Evolutionary conservation across 2,329 filamentous ascomycete species (phyloP).

Genomic region (Hypocrella siamensis): DNA sequence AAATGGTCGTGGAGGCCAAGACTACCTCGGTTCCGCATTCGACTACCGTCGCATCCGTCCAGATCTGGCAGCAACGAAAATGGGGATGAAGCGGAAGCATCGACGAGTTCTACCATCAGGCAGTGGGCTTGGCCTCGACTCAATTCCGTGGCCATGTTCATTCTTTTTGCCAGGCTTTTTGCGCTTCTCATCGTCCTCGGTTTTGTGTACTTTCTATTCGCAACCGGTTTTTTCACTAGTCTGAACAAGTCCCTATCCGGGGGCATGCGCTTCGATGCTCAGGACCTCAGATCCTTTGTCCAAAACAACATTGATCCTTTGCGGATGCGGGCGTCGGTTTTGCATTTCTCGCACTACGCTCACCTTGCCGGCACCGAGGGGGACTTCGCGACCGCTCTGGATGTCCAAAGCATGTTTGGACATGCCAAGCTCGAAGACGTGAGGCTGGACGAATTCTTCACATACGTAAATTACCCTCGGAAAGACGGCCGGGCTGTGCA

Average conservation of each 20-base stretch:
- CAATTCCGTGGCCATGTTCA: slow-evolving; percentile 27
- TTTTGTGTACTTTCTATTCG: slow-evolving; percentile 71
- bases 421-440: slow-evolving; percentile 62
- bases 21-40: slow-evolving; percentile 34
- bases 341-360: slow-evolving; percentile 67
- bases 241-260: slow-evolving; percentile 46
- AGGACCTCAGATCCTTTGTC: slow-evolving; percentile 62
- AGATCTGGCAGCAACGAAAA: slow-evolving; percentile 7
- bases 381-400: slow-evolving; percentile 72
- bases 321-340: slow-evolving; percentile 55
- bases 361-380: slow-evolving; percentile 93
- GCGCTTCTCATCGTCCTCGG: slow-evolving; percentile 61
- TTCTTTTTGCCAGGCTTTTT: slow-evolving; percentile 58
- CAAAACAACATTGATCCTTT: slow-evolving; percentile 56
- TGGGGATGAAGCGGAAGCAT: slow-evolving; percentile 2
- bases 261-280: slow-evolving; percentile 62
- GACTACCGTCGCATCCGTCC: slow-evolving; percentile 23
- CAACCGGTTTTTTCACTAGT: slow-evolving; percentile 65
- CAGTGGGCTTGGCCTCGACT: slow-evolving; percentile 19
- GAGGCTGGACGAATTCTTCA: slow-evolving; percentile 61
- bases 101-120: slow-evolving; percentile 9
- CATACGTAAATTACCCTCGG: slow-evolving; percentile 85
- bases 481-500: slow-evolving; percentile 63
- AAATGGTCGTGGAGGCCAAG: slow-evolving; percentile 38
- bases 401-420: slow-evolving; percentile 64